phyloP scores from a whole-genome alignment of 768 basidiomycete genomes.

The Crepidotus variabilis region DNA sequence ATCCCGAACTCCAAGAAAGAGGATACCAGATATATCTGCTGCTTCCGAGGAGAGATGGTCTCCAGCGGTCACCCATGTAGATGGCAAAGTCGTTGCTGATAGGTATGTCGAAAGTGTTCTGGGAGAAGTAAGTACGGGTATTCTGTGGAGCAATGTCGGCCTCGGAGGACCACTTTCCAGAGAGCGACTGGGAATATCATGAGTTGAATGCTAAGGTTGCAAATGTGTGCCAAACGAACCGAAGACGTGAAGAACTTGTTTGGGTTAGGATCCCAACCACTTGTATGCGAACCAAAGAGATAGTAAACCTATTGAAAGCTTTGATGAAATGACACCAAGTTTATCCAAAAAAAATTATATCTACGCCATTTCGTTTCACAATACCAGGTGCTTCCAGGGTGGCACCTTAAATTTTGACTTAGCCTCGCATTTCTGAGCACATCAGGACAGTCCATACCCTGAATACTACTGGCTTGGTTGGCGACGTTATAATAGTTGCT shows the following conservation, averaged over 20 bases:
- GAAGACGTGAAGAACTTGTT: slow-evolving; percentile 55
- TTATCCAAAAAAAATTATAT: neutral
- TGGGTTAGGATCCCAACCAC: slow-evolving; percentile 57
- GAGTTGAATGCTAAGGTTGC: neutral
- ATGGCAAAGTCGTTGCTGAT: slow-evolving; percentile 44
- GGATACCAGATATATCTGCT: slow-evolving; percentile 64
- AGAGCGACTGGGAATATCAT: slow-evolving; percentile 35
- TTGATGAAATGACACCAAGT: neutral
- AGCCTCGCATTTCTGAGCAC: neutral
- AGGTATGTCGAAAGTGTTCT: slow-evolving; percentile 53
- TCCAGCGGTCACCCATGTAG: slow-evolving; percentile 68
- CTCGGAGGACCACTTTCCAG: slow-evolving; percentile 54
- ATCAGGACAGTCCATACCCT: slow-evolving; percentile 27
- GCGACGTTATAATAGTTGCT: slow-evolving; percentile 57
- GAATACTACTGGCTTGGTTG: slow-evolving; percentile 39
- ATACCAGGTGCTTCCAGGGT: slow-evolving; percentile 63
- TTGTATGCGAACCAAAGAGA: slow-evolving; percentile 57
- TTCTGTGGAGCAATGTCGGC: slow-evolving; percentile 50
- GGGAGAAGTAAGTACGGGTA: slow-evolving; percentile 56
- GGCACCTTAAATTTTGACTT: slow-evolving; percentile 29
- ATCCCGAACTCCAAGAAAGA: slow-evolving; percentile 48
- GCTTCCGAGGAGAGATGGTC: slow-evolving; percentile 47
- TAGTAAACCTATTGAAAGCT: slow-evolving; percentile 36
- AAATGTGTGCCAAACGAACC: slow-evolving; percentile 27
- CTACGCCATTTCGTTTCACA: slow-evolving; percentile 51